A percentile compares a stretch with the other conserved stretches of the same genome.
Conservation (phyloP, 441 rosid genomes). For the Corymbia citriodora region DNA sequence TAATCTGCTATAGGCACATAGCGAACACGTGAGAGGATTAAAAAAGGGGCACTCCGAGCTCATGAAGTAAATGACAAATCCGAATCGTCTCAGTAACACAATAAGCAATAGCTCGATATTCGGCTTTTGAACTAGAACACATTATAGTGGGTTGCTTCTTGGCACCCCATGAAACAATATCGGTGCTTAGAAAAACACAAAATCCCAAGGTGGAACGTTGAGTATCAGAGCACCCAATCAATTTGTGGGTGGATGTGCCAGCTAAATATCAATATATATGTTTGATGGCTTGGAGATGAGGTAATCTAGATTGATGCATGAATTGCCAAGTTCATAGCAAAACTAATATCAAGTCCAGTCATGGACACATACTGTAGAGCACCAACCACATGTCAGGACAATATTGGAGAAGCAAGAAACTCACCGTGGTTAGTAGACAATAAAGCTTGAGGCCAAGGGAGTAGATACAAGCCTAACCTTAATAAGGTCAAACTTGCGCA, state of each 20-base stretch:
- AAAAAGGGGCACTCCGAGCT: background rate
- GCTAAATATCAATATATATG: background rate
- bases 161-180: background rate
- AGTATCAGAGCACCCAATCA: background rate
- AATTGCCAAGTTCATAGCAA: background rate
- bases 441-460: rapidly evolving
- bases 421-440: background rate
- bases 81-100: no score
- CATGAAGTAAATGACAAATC: background rate
- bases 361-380: background rate
- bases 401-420: background rate
- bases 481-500: background rate
- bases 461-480: background rate
- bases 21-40: background rate
- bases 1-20: no score
- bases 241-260: background rate
- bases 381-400: background rate
- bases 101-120: rapidly evolving
- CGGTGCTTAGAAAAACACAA: background rate
- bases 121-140: background rate
- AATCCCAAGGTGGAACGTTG: background rate
- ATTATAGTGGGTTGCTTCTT: background rate
- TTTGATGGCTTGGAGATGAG: background rate
- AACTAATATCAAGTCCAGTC: background rate
- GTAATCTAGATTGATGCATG: background rate